Conservation (phyloP, 331 rosid species). For the Telfairia occidentalis region DNA sequence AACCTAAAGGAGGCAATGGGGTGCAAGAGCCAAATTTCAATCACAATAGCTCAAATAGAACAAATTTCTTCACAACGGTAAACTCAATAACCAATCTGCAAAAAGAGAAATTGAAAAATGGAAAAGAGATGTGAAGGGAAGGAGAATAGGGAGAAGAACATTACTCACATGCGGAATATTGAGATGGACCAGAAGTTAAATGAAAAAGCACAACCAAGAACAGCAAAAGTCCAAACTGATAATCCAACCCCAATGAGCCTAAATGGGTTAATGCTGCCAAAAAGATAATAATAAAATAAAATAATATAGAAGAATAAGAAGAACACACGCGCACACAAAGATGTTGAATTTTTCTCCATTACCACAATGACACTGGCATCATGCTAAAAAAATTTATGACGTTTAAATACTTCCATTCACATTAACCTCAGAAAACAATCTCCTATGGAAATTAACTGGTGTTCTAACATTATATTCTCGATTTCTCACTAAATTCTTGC, state of each 20-base stretch:
- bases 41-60: background rate
- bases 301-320: slow-evolving; percentile 3
- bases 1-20: slow-evolving; percentile 42
- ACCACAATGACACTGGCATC: background rate
- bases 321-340: background rate
- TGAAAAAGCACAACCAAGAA: slow-evolving; percentile 75
- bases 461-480: background rate
- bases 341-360: background rate
- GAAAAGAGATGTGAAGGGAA: background rate
- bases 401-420: background rate
- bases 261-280: slow-evolving; percentile 76
- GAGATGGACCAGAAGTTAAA: slow-evolving; percentile 85
- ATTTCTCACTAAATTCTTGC: background rate
- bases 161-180: slow-evolving; percentile 67
- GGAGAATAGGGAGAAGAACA: slow-evolving; percentile 13
- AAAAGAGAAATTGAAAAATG: background rate
- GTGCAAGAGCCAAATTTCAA: slow-evolving; percentile 8
- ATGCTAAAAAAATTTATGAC: background rate
- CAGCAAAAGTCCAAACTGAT: slow-evolving; percentile 83
- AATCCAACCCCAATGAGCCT: slow-evolving; percentile 94
- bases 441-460: background rate
- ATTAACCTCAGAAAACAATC: background rate
- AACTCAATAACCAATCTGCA: slow-evolving; percentile 8
- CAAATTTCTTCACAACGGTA: slow-evolving; percentile 1
- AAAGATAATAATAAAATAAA: slow-evolving; percentile 6